Evolutionary conservation across 1,139 yeast genomes (phyloP).

Genomic region (Suhomyces atakaporum): DNA sequence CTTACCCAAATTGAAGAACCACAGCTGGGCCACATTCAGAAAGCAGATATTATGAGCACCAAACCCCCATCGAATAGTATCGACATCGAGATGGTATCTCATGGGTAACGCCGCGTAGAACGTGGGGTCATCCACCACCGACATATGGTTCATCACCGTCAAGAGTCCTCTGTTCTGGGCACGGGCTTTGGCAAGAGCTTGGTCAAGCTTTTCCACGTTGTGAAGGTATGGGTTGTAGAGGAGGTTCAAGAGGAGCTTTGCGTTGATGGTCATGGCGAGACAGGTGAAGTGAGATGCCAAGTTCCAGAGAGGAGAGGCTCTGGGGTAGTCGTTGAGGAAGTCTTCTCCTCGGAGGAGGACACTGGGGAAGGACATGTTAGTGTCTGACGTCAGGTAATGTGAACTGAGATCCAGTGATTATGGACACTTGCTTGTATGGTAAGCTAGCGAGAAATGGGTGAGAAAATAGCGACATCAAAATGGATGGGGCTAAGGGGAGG

Average conservation of each 20-base stretch:
- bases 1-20: constrained; percentile 85
- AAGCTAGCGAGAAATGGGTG: too few relatives aligned
- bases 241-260: constrained; percentile 62
- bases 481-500: too few relatives aligned
- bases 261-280: constrained; percentile 60
- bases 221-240: constrained; percentile 65
- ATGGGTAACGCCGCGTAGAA: constrained; percentile 86
- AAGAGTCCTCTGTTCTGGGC: constrained; percentile 70
- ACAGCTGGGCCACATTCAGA: constrained; percentile 50
- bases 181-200: constrained; percentile 62
- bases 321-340: constrained; percentile 62
- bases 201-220: constrained; percentile 63
- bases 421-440: too few relatives aligned
- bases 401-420: too few relatives aligned
- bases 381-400: too few relatives aligned
- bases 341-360: constrained; percentile 78
- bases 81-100: constrained; percentile 62
- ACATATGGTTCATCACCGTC: constrained; percentile 96
- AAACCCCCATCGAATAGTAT: constrained; percentile 85
- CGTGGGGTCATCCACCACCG: constrained; percentile 91
- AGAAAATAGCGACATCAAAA: too few relatives aligned
- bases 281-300: constrained; percentile 70
- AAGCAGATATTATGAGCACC: constrained; percentile 94
- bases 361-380: constrained; percentile 75
- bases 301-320: constrained; percentile 63